Evolutionary conservation across 1,139 yeast species (phyloP).

Genomic region (Yamadazyma sp.): DNA sequence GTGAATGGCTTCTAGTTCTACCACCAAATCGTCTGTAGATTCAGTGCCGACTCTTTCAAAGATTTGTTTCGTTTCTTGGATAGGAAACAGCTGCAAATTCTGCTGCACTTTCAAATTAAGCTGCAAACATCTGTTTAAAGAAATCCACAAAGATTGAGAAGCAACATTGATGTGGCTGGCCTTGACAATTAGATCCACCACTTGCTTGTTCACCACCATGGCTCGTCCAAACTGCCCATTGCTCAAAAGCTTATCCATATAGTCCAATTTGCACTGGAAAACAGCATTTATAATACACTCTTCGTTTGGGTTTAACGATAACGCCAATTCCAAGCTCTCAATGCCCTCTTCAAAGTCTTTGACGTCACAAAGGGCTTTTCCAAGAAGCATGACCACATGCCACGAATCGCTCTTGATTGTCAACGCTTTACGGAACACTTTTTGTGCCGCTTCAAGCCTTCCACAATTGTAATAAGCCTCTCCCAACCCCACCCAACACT

Average conservation of each 20-base stretch:
- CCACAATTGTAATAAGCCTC: constrained; percentile 90
- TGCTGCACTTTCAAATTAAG: constrained; percentile 46
- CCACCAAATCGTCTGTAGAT: background rate
- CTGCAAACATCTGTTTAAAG: constrained; percentile 50
- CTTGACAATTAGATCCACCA: constrained; percentile 49
- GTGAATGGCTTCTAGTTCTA: background rate
- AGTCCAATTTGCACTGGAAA: constrained; percentile 55
- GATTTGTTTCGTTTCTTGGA: constrained; percentile 35
- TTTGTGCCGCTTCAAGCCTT: constrained; percentile 78
- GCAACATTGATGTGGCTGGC: constrained; percentile 35
- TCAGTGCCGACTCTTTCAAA: constrained; percentile 17
- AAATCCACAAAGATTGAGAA: constrained; percentile 57
- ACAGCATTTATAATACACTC: constrained; percentile 58
- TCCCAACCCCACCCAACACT: constrained; percentile 92
- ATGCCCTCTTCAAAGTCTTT: constrained; percentile 41
- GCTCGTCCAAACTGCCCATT: constrained; percentile 70
- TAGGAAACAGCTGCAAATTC: constrained; percentile 42
- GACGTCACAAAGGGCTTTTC: constrained; percentile 53
- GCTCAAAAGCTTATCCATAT: constrained; percentile 51
- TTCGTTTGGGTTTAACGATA: constrained; percentile 46
- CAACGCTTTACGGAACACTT: constrained; percentile 72
- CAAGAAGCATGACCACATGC: constrained; percentile 67
- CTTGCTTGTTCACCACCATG: constrained; percentile 36
- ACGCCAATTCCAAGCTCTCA: constrained; percentile 35
- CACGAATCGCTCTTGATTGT: constrained; percentile 46